Evolutionary conservation across 2,329 filamentous ascomycete genomes (phyloP).

Genomic region (Amauroascus niger): DNA sequence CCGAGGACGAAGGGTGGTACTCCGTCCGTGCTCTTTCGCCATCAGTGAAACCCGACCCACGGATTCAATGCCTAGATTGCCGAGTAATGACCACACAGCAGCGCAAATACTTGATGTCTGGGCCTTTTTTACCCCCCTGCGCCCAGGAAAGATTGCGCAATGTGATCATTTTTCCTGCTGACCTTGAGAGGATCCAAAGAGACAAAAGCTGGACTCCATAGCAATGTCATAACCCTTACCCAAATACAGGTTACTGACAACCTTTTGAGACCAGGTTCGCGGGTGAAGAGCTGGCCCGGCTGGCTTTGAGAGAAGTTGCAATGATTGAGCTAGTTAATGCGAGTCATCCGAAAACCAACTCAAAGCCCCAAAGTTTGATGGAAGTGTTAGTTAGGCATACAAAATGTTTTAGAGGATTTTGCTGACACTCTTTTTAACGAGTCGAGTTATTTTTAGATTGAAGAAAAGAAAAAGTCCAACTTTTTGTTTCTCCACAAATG

Average conservation of each 20-base stretch:
- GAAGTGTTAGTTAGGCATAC: neutral
- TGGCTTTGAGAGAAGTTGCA: neutral
- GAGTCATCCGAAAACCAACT: neutral
- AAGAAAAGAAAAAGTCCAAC: neutral
- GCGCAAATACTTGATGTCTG: neutral
- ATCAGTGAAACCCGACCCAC: neutral
- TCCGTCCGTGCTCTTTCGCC: neutral
- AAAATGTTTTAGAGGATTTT: neutral
- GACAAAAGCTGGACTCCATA: no score
- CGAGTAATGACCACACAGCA: neutral
- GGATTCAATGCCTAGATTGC: neutral
- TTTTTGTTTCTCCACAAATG: neutral
- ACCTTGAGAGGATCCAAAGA: no score
- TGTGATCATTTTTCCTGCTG: neutral
- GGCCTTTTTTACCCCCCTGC: neutral
- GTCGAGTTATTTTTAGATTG: neutral
- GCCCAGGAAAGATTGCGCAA: neutral
- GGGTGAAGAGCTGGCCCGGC: no score
- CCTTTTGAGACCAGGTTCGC: no score
- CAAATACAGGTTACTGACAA: no score
- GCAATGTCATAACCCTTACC: no score
- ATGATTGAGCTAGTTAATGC: neutral
- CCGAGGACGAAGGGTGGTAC: neutral
- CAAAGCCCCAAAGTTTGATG: neutral
- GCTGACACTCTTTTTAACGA: no score